Percentiles rank a stretch among this genome's conserved stretches.
Evolutionary conservation across 306 rosid genomes (phyloP).

Genomic region (Erythrophleum fordii): DNA sequence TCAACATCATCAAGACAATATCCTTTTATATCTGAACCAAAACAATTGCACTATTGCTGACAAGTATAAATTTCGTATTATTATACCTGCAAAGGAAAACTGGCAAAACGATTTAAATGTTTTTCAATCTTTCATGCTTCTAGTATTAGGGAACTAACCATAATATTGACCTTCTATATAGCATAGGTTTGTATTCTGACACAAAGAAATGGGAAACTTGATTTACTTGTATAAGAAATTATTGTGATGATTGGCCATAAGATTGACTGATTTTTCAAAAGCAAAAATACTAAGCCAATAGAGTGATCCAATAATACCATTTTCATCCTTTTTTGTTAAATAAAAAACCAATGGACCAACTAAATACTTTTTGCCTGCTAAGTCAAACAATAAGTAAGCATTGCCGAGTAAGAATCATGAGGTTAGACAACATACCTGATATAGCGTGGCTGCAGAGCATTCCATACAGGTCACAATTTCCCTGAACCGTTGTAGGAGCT

Average conservation of each 20-base stretch:
- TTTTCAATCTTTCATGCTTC: slow-evolving; percentile 17
- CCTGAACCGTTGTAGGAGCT: slow-evolving; percentile 45
- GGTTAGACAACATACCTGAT: slow-evolving; percentile 48
- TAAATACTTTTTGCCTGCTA: background rate
- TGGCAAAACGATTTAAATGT: slow-evolving; percentile 26
- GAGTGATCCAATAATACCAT: background rate
- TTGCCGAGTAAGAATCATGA: background rate
- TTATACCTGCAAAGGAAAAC: slow-evolving; percentile 29
- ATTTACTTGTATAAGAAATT: slow-evolving; percentile 16
- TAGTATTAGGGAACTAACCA: slow-evolving; percentile 24
- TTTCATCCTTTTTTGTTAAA: slow-evolving; percentile 10
- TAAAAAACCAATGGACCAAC: background rate
- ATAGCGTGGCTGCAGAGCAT: slow-evolving; percentile 55
- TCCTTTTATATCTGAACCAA: slow-evolving; percentile 26
- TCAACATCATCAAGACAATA: slow-evolving; percentile 24
- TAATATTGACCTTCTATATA: slow-evolving; percentile 30
- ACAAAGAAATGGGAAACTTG: slow-evolving; percentile 27
- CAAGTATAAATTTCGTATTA: slow-evolving; percentile 13
- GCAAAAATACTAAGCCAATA: slow-evolving; percentile 8
- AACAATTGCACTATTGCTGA: slow-evolving; percentile 5
- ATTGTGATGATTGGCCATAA: background rate
- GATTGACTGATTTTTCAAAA: slow-evolving; percentile 7
- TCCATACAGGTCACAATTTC: slow-evolving; percentile 50
- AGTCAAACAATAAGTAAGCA: slow-evolving; percentile 25
- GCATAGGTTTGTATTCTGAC: slow-evolving; percentile 22